Conservation (phyloP, 345 rosid genomes). For the Erysimum cheiranthoides region DNA sequence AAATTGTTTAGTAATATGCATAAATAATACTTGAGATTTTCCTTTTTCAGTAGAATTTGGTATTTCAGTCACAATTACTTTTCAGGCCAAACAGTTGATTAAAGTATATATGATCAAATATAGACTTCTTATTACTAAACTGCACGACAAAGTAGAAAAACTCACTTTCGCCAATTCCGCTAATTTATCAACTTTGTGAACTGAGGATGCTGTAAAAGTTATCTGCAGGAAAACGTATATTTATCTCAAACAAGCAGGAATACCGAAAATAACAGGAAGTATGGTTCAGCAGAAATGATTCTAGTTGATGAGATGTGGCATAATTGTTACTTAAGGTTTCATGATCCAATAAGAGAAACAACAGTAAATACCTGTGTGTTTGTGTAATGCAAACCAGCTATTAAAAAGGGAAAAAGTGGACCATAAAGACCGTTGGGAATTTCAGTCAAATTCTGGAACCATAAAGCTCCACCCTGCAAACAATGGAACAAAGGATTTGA, state of each 20-base stretch:
- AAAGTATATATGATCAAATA: conserved; percentile 13
- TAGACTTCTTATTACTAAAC: conserved; percentile 12
- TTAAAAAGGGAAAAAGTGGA: conserved; percentile 70
- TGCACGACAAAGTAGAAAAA: conserved; percentile 18
- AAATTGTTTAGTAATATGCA: conserved; percentile 22
- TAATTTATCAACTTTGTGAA: conserved; percentile 50
- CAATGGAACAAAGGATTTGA: conserved; percentile 22
- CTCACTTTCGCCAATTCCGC: conserved; percentile 67
- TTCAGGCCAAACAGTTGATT: conserved; percentile 6
- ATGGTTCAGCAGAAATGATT: conserved; percentile 23
- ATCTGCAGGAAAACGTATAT: conserved; percentile 51
- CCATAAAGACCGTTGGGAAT: conserved; percentile 68
- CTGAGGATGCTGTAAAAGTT: conserved; percentile 56
- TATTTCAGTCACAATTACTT: conserved; percentile 5
- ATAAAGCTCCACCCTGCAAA: conserved; percentile 90
- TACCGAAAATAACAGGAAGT: conserved; percentile 3
- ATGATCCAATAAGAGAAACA: conserved; percentile 17
- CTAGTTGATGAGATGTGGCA: conserved; percentile 8
- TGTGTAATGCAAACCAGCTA: conserved; percentile 76
- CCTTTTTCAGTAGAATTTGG: not conserved
- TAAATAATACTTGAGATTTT: conserved; percentile 9
- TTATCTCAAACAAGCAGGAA: conserved; percentile 12
- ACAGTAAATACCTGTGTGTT: conserved; percentile 72
- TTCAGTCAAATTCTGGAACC: conserved; percentile 95
- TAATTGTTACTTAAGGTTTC: conserved; percentile 1